These are phyloP conservation scores for Paxillus rubicundulus DNA, from an alignment of 768 basidiomycete genomes.

Conservation along the genomic window DNA sequence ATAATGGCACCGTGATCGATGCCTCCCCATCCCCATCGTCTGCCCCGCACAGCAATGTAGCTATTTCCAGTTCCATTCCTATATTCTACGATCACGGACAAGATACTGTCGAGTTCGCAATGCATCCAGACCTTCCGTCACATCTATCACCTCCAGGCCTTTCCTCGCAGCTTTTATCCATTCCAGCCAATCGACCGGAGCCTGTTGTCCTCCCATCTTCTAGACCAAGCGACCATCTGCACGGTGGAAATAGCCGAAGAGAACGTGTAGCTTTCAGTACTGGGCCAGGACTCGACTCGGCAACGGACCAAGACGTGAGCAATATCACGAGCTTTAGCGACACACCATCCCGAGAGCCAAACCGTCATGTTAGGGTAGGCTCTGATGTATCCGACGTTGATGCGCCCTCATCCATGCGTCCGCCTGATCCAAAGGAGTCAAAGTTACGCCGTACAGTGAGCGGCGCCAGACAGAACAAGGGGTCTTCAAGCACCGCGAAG, in stretches of 20 bases:
- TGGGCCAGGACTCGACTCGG: slow-evolving; percentile 9
- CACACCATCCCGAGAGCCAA: slow-evolving; percentile 1
- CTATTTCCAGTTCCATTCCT: slow-evolving; percentile 5
- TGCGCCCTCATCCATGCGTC: background rate
- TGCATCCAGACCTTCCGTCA: background rate
- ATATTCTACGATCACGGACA: slow-evolving; percentile 8
- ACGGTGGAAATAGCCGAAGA: background rate
- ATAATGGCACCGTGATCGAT: background rate
- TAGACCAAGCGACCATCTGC: background rate
- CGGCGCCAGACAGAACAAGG: slow-evolving; percentile 16
- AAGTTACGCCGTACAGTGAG: slow-evolving; percentile 21
- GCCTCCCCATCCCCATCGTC: background rate
- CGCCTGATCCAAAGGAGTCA: background rate
- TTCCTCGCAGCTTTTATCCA: background rate
- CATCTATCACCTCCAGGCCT: background rate
- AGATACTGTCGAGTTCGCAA: background rate
- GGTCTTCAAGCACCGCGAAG: slow-evolving; percentile 1
- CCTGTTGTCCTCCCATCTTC: background rate
- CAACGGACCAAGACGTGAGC: slow-evolving; percentile 5
- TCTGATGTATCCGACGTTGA: background rate
- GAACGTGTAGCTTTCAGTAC: background rate
- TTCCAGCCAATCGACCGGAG: background rate
- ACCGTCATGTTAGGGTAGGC: background rate
- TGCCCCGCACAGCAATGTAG: slow-evolving; percentile 1
- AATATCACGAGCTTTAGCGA: slow-evolving; percentile 21